Evolutionary conservation across 305 asterid genomes (phyloP), one percentile per base, ranked within the genome.

Genomic region (Fraxinus latifolia): DNA sequence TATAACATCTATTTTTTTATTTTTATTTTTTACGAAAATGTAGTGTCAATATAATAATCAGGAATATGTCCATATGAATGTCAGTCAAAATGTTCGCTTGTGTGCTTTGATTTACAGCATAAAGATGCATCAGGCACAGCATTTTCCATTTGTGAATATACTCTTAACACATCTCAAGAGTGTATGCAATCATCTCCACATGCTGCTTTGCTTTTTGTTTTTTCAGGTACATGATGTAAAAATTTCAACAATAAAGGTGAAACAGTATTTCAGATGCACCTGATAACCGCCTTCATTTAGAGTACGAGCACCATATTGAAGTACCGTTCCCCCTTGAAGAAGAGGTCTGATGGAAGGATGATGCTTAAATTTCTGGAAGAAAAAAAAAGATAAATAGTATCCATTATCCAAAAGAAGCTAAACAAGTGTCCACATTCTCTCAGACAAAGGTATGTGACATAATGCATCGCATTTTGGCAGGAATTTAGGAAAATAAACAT

Each of bases 281-380:
- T 96, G 99, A 89, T 88, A 96, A 77, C 99, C 99, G 3, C 99
- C 99, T 94, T 96, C 99, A 79, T 94, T 96, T 79, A 96, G 89
- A 55, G 96, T 88, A 75, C 99, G 97, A 85, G 99, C 99, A 84
- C 99, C 99, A 86, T 94, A 96, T 85, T 96, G 97, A 23, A 96
- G 96, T 82, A 89, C 92, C 0, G 89, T 88, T 82, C 98, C 98
- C 67, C 97, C 97, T 86, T 94, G 95, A 77, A 96, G 97, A 84
- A 96, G 87, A 85, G 95, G 91, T 85, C 87, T 90, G 83, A 96
- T 93, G 55, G 96, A 92, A 79, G 97, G 97, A 87, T 96, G 99
- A 84, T 87, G 91, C 90, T 96, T 96, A 80, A 96, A 89, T 91
- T 87, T 96, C 99, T 96, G 94, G 76, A 67, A 80, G 79, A 60